phyloP scores from a whole-genome alignment of 2,329 filamentous ascomycete genomes.

The Paracamarosporium sp. region DNA sequence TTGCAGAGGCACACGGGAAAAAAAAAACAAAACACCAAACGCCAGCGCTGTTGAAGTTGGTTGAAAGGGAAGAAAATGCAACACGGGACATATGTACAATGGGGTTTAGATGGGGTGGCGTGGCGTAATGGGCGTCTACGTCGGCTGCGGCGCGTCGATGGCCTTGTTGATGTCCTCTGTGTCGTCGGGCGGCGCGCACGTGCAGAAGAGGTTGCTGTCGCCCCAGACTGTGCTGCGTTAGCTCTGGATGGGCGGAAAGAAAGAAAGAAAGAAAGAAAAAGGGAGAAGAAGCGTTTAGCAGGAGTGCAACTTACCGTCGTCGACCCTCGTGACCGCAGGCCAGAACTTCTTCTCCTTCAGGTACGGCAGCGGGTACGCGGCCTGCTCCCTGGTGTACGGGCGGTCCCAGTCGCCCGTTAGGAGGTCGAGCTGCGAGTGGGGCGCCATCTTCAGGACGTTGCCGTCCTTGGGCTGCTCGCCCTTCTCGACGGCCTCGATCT shows the following conservation, averaged over 20 bases:
- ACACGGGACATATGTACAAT: neutral
- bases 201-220: slow-evolving; percentile 93
- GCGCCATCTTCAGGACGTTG: slow-evolving; percentile 89
- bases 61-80: neutral
- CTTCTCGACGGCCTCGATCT: slow-evolving; percentile 84
- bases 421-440: slow-evolving; percentile 84
- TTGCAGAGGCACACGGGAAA: too few relatives aligned
- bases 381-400: slow-evolving; percentile 80
- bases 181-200: slow-evolving; percentile 80
- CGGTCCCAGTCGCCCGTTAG: slow-evolving; percentile 79
- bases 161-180: slow-evolving; percentile 31
- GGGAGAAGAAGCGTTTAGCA: too few relatives aligned
- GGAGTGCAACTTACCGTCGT: slow-evolving; percentile 73
- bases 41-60: slow-evolving; percentile 7
- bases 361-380: slow-evolving; percentile 84
- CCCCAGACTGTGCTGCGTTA: slow-evolving; percentile 71
- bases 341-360: slow-evolving; percentile 97
- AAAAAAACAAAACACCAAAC: neutral
- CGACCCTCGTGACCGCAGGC: slow-evolving; percentile 84
- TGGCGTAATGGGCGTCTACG: neutral
- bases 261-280: too few relatives aligned
- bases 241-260: slow-evolving; percentile 4
- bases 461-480: slow-evolving; percentile 75
- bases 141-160: slow-evolving; percentile 5
- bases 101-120: neutral